phyloP scores from a whole-genome alignment of 2,329 filamentous ascomycete species.

The Stachybotrys chartarum region DNA sequence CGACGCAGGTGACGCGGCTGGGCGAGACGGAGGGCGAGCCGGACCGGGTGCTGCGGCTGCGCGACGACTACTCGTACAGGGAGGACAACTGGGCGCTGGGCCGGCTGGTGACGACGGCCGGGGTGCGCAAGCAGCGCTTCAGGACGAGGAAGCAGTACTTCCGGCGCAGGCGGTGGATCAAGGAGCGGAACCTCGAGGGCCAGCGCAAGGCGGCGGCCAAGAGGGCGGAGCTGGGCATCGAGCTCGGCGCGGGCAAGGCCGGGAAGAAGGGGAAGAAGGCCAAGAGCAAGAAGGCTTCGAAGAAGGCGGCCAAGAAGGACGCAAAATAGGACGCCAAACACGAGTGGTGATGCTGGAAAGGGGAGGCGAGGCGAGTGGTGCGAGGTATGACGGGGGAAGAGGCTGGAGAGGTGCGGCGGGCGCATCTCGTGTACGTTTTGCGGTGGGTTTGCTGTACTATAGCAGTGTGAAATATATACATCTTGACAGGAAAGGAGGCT shows the following conservation, averaged over 20 bases:
- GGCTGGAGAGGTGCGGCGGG: too few species aligned
- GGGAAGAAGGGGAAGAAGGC: conserved; percentile 29
- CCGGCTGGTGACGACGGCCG: conserved; percentile 43
- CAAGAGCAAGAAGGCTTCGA: conserved; percentile 15
- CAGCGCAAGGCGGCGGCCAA: conserved; percentile 29
- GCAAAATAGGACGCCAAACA: conserved; percentile 18
- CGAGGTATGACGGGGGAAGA: not conserved
- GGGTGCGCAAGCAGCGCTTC: conserved; percentile 41
- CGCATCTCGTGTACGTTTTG: not conserved
- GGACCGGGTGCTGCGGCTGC: conserved; percentile 42
- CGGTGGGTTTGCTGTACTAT: not conserved
- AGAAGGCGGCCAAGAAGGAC: conserved; percentile 29
- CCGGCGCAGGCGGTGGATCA: conserved; percentile 34
- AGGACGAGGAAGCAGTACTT: conserved; percentile 43
- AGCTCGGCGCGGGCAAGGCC: conserved; percentile 20
- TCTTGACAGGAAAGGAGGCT: not conserved
- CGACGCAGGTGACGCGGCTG: conserved; percentile 35
- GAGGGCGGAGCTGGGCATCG: conserved; percentile 23
- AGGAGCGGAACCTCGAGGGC: conserved; percentile 33
- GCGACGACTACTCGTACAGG: conserved; percentile 49
- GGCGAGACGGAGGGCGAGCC: conserved; percentile 31
- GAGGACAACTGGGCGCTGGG: conserved; percentile 56
- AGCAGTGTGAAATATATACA: not conserved
- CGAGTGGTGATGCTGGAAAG: conserved; percentile 2
- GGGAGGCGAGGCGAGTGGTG: not conserved